Percentiles rank a stretch among this genome's conserved stretches.
Conservation (phyloP, 2,329 filamentous ascomycete species). For the Alternaria dauci region DNA sequence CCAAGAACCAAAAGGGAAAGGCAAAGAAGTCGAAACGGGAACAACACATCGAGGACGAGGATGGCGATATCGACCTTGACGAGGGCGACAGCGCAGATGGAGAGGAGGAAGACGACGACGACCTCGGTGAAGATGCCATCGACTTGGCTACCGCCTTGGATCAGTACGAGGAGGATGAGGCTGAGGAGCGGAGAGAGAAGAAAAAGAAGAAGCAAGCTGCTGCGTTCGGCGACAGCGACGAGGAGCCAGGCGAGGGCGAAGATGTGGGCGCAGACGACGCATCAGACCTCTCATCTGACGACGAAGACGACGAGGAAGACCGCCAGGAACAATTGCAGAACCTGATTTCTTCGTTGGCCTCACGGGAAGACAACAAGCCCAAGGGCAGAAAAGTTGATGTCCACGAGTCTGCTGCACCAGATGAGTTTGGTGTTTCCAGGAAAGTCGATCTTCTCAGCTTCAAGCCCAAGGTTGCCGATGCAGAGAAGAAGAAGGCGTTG, state of each 20-base stretch:
- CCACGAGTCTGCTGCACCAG: conserved; percentile 68
- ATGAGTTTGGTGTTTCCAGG: conserved; percentile 66
- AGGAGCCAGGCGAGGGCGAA: conserved; percentile 58
- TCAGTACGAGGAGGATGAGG: conserved; percentile 50
- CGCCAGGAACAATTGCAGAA: conserved; percentile 71
- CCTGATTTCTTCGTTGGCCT: conserved; percentile 72
- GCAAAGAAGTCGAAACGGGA: conserved; percentile 47
- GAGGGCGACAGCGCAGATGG: conserved; percentile 57
- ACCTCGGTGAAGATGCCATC: conserved; percentile 69
- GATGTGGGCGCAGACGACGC: conserved; percentile 57
- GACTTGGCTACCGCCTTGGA: conserved; percentile 70
- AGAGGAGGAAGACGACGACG: conserved; percentile 66
- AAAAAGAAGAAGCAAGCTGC: conserved; percentile 53
- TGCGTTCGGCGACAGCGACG: conserved; percentile 61
- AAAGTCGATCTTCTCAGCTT: conserved; percentile 81
- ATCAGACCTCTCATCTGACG: conserved; percentile 58
- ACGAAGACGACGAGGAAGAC: conserved; percentile 56
- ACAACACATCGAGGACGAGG: conserved; percentile 33
- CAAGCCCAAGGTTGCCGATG: conserved; percentile 75
- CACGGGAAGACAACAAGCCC: conserved; percentile 49
- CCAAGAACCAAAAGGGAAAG: conserved; percentile 59
- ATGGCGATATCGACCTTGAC: conserved; percentile 55
- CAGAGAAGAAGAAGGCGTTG: conserved; percentile 77
- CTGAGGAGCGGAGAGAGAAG: conserved; percentile 37
- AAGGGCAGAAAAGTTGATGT: conserved; percentile 53